Evolutionary conservation across 2,329 filamentous ascomycete genomes (phyloP).

Genomic region (Phaeomoniella chlamydospora): DNA sequence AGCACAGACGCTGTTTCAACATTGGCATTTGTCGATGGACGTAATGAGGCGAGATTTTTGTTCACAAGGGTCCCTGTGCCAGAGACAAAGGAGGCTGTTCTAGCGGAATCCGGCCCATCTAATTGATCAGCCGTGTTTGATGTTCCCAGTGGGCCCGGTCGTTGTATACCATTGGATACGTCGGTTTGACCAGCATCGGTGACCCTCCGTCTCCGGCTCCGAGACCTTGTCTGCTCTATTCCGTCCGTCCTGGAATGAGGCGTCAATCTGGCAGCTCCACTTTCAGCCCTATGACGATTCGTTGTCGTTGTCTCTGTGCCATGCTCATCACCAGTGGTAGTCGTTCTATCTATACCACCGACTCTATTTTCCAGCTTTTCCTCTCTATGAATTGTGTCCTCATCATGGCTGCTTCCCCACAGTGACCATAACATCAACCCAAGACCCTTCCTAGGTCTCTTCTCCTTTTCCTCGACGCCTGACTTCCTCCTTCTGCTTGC

Average conservation of each 20-base stretch:
- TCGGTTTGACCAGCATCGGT: slow-evolving; percentile 10
- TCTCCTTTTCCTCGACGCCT: slow-evolving; percentile 31
- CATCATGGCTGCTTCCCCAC: slow-evolving; percentile 83
- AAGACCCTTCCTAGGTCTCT: slow-evolving; percentile 50
- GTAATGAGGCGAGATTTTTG: background rate
- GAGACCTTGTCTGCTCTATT: slow-evolving; percentile 1
- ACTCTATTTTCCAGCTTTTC: slow-evolving; percentile 5
- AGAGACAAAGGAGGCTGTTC: background rate
- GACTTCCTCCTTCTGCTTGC: slow-evolving; percentile 50
- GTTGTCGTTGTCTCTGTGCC: slow-evolving; percentile 4
- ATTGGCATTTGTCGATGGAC: slow-evolving; percentile 7
- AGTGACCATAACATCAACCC: slow-evolving; percentile 72
- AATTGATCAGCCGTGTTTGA: background rate
- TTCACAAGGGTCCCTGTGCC: slow-evolving; percentile 2
- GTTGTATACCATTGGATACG: slow-evolving; percentile 1
- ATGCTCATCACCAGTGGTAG: slow-evolving; percentile 1
- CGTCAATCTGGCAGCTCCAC: background rate
- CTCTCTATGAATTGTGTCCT: slow-evolving; percentile 44
- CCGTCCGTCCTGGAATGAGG: background rate
- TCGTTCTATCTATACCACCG: slow-evolving; percentile 4
- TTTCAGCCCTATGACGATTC: background rate
- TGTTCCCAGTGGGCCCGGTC: background rate
- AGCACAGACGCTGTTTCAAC: slow-evolving; percentile 10
- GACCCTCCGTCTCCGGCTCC: slow-evolving; percentile 5
- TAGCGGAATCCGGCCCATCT: background rate